Evolutionary conservation across 352 stramenopile genomes (phyloP).

Genomic region (Globisporangium sylvaticum): DNA sequence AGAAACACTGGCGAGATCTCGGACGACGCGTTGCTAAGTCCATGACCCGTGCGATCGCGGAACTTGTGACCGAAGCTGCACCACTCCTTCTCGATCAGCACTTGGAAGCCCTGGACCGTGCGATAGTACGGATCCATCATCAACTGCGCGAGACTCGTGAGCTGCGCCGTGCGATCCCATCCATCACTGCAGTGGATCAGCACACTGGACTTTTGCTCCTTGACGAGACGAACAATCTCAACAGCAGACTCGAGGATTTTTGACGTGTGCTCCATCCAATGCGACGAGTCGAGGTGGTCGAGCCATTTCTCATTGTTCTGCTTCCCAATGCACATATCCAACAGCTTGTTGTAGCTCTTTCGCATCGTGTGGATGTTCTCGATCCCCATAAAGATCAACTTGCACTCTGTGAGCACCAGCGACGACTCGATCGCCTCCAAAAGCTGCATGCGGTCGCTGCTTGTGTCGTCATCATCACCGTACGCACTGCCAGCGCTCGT

Average conservation of each 20-base stretch:
- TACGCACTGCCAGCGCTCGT: constrained; percentile 14
- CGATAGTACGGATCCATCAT: constrained; percentile 90
- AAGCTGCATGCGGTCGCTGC: constrained; percentile 20
- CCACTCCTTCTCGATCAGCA: constrained; percentile 90
- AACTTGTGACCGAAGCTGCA: constrained; percentile 90
- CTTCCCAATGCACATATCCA: constrained; percentile 61
- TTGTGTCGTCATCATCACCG: constrained; percentile 23
- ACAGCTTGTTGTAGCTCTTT: constrained; percentile 76
- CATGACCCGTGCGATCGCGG: constrained; percentile 62
- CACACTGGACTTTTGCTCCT: constrained; percentile 87
- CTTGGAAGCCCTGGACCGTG: constrained; percentile 80
- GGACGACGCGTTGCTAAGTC: constrained; percentile 62
- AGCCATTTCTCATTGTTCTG: constrained; percentile 76
- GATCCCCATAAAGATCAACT: constrained; percentile 89
- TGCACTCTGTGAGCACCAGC: constrained; percentile 74
- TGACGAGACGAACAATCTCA: constrained; percentile 81
- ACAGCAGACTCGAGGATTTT: constrained; percentile 76
- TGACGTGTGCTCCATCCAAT: constrained; percentile 77
- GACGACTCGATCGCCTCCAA: constrained; percentile 46
- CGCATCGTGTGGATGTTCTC: constrained; percentile 92
- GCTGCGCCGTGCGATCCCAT: constrained; percentile 94
- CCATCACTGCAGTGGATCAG: constrained; percentile 98
- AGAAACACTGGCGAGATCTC: constrained; percentile 97
- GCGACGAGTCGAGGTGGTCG: constrained; percentile 65
- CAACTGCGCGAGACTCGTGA: constrained; percentile 78